Conservation (phyloP, 768 basidiomycete species). For the Udeniomyces megalosporus region DNA sequence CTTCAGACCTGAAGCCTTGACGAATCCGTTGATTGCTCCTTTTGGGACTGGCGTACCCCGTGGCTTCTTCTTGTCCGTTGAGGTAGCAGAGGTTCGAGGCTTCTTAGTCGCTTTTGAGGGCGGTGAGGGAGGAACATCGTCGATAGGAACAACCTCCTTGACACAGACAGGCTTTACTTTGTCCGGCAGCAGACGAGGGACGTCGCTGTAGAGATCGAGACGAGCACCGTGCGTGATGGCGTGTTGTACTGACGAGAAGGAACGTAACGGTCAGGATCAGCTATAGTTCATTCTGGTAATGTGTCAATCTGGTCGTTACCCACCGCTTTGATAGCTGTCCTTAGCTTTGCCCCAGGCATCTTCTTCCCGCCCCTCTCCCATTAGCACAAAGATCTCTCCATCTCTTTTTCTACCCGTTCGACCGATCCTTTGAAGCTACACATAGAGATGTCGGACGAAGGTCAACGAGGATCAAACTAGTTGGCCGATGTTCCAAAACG, state of each 20-base stretch:
- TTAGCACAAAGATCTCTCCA: constrained; percentile 76
- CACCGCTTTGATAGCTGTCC: constrained; percentile 50
- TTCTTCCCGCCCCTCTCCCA: constrained; percentile 83
- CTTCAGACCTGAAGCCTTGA: constrained; percentile 19
- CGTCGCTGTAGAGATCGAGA: constrained; percentile 85
- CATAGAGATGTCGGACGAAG: background rate
- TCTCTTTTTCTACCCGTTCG: constrained; percentile 84
- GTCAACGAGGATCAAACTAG: background rate
- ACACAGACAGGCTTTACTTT: constrained; percentile 58
- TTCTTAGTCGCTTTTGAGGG: constrained; percentile 32
- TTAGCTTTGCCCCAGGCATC: constrained; percentile 76
- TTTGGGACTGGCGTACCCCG: constrained; percentile 28
- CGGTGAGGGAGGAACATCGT: constrained; percentile 40
- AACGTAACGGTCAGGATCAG: background rate
- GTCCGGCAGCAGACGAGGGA: constrained; percentile 65
- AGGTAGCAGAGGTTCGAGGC: background rate
- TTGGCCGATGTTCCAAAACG: too few relatives aligned
- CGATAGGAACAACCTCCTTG: constrained; percentile 52
- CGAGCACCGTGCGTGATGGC: constrained; percentile 69
- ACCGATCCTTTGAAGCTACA: constrained; percentile 83
- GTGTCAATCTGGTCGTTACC: background rate
- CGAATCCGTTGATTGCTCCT: constrained; percentile 25
- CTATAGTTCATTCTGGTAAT: background rate
- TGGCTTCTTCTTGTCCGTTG: background rate
- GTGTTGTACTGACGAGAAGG: constrained; percentile 46